Conservation (phyloP, 75 land plant genomes). For the Cryptomeria japonica region DNA sequence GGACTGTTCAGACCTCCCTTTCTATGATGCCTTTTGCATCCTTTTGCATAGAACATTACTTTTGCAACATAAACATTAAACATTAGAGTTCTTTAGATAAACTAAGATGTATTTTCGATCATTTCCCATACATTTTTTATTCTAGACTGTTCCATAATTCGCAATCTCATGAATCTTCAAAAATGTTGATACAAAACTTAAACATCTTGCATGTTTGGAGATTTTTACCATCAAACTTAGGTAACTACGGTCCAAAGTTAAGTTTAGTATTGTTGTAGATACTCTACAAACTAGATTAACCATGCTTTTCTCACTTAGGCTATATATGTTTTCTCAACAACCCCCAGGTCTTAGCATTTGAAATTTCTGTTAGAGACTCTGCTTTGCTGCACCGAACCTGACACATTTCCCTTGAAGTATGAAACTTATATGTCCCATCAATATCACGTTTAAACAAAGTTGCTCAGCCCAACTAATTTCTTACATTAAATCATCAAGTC, state of each 20-base stretch:
- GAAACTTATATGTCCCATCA: neutral
- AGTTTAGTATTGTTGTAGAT: conserved; percentile 37
- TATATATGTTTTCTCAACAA: neutral
- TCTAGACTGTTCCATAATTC: neutral
- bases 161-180: conserved; percentile 12
- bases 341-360: neutral
- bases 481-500: conserved; percentile 26
- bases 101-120: conserved; percentile 23
- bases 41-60: too few relatives aligned
- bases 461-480: conserved; percentile 29
- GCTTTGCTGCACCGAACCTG: neutral
- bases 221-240: conserved; percentile 15
- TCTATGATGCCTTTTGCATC: too few relatives aligned
- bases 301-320: conserved; percentile 14
- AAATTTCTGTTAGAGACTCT: neutral
- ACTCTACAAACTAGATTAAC: conserved; percentile 26
- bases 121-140: conserved; percentile 3
- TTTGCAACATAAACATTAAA: conserved; percentile 16
- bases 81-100: conserved; percentile 40
- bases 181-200: conserved; percentile 35
- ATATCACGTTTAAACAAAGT: conserved; percentile 12
- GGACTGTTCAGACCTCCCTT: too few relatives aligned
- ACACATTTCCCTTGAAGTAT: neutral
- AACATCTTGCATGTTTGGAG: conserved; percentile 18
- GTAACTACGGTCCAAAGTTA: conserved; percentile 33